phyloP scores from a whole-genome alignment of 495 filamentous ascomycete genomes.

The Elasticomyces elasticus region DNA sequence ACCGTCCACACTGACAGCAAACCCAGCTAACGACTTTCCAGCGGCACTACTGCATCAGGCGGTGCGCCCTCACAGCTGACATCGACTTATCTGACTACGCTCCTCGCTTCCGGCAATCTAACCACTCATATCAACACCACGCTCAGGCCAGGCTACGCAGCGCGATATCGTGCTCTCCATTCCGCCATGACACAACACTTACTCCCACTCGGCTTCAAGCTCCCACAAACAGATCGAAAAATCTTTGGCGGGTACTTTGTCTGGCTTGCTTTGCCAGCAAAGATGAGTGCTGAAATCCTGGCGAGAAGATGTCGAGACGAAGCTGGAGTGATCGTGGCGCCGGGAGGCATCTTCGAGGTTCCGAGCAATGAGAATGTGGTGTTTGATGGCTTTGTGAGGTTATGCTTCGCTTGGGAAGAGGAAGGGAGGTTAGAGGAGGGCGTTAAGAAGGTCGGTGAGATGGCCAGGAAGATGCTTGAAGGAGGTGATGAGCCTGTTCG shows the following conservation, averaged over 20 bases:
- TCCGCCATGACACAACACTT: slow-evolving; percentile 47
- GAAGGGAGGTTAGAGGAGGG: slow-evolving; percentile 59
- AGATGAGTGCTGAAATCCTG: slow-evolving; percentile 44
- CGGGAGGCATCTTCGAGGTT: slow-evolving; percentile 60
- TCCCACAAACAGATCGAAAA: slow-evolving; percentile 32
- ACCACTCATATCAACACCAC: slow-evolving; percentile 34
- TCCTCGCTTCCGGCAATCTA: slow-evolving; percentile 43
- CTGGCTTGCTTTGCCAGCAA: slow-evolving; percentile 57
- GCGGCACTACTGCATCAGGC: slow-evolving; percentile 42
- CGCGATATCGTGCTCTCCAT: slow-evolving; percentile 45
- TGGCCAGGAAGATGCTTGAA: slow-evolving; percentile 31
- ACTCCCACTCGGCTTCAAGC: slow-evolving; percentile 46
- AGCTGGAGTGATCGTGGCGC: slow-evolving; percentile 52
- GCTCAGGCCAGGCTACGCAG: slow-evolving; percentile 45
- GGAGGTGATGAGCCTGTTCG: slow-evolving; percentile 4
- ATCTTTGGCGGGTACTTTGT: slow-evolving; percentile 69
- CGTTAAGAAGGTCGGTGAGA: slow-evolving; percentile 48
- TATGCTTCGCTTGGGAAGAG: slow-evolving; percentile 71
- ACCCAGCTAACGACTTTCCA: background rate
- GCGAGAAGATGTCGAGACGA: slow-evolving; percentile 42
- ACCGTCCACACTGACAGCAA: background rate
- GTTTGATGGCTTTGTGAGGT: slow-evolving; percentile 48
- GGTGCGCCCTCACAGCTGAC: slow-evolving; percentile 65
- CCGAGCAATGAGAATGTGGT: slow-evolving; percentile 40
- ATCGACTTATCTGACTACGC: slow-evolving; percentile 52